Base-by-base conservation (phyloP, 345 rosid genomes). In the Geranium brycei region DNA sequence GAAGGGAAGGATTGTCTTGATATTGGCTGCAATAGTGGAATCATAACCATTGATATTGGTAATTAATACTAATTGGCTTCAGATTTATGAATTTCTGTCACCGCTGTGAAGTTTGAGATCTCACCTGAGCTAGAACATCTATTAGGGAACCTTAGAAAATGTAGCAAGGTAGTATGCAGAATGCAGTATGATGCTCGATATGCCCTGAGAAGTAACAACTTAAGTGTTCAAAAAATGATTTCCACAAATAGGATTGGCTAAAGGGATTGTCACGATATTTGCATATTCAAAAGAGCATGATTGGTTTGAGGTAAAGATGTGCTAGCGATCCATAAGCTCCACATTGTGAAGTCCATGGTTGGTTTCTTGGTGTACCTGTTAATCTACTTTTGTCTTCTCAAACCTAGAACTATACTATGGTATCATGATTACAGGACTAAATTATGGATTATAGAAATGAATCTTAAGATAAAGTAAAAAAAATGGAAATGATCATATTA, bases 11-110 rank as follows among this genome's bases (percentile, higher is more conserved):
- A 82, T 38, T 93, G 97, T 65, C 95, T 93, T 53, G 96, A 93
- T 67, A 80, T 93, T 18, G 97, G 99, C 68, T 93, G 97, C 81
- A 88, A 93, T 66, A 86, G 85, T 51, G 99, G 99, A 28, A 31
- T 87, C 59, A 19, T 93, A 60, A 88, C 97, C 53, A 80, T 87
- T n/a, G 80, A 83, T 41, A 85, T 90, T 68, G 99, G 99, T 86
- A 74, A 0, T 4, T 17, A 1, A 41, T 12, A 41, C 58, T 31
- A 6, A 58, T 51, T 4, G 1, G 59, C 3, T 0, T 14, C 14
- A 31, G 55, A 35, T 63, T 64, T 38, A 16, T 58, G 31, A 10
- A 51, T 66, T 51, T 66, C 8, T 4, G 4, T 7, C 40, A 4
- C 31, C 5, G 12, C 10, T 19, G 53, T 47, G 53, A 47, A 6